A percentile compares a stretch with the other conserved stretches of the same genome.
These are phyloP conservation scores for Phytophthora capsici DNA, from an alignment of 352 stramenopile species.

Conservation along the genomic window DNA sequence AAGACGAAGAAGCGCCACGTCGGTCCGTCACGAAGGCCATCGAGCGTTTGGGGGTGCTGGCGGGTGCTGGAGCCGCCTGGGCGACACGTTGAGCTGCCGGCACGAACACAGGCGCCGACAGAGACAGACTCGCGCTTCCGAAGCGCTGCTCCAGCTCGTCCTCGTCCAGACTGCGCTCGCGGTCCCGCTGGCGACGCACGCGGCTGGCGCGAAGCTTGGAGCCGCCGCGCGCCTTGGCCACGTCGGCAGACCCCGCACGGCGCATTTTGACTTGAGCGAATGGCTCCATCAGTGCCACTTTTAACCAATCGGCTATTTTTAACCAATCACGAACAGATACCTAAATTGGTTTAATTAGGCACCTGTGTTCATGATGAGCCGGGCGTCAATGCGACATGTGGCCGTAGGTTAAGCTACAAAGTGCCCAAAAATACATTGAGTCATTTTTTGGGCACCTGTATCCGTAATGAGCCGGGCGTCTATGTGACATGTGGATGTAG, in stretches of 20 bases:
- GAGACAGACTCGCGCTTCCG: slow-evolving; percentile 39
- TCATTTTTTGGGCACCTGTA: too few species aligned
- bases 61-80: slow-evolving; percentile 10
- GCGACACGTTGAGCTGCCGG: slow-evolving; percentile 25
- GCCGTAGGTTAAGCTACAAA: too few species aligned
- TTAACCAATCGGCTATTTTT: too few species aligned
- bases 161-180: slow-evolving; percentile 58
- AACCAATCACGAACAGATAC: too few species aligned
- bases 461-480: too few species aligned
- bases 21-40: slow-evolving; percentile 65
- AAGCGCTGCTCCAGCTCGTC: slow-evolving; percentile 76
- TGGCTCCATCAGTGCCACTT: background rate
- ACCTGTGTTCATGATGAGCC: too few species aligned
- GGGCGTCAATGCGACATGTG: too few species aligned
- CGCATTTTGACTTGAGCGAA: slow-evolving; percentile 11
- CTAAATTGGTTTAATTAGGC: too few species aligned
- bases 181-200: slow-evolving; percentile 58
- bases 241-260: background rate
- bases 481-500: too few species aligned
- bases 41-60: slow-evolving; percentile 32
- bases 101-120: slow-evolving; percentile 68
- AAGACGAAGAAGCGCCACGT: background rate
- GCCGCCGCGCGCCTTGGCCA: slow-evolving; percentile 22
- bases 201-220: slow-evolving; percentile 71
- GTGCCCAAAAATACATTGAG: too few species aligned